A percentile compares a stretch with the other conserved stretches of the same genome.
phyloP scores from a whole-genome alignment of 2,329 filamentous ascomycete species.

The Claviceps sp. region DNA sequence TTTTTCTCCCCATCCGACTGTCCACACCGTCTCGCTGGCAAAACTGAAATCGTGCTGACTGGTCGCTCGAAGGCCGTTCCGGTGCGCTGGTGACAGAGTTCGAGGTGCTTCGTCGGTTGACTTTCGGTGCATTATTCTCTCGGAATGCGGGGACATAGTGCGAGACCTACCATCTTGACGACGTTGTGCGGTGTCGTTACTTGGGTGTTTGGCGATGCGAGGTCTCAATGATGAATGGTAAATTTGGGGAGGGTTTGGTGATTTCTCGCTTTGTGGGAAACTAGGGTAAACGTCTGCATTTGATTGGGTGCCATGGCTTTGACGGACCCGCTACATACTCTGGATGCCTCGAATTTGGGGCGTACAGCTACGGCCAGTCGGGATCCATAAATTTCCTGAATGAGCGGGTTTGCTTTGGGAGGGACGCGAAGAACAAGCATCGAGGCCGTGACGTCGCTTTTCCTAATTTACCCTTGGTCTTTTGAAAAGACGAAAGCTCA shows the following conservation, averaged over 20 bases:
- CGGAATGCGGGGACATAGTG: conserved; percentile 7
- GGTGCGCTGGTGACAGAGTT: conserved; percentile 13
- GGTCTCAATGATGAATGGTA: conserved; percentile 20
- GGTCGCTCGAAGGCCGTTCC: conserved; percentile 15
- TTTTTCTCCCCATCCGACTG: background rate
- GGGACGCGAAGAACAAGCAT: background rate
- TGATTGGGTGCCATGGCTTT: conserved; percentile 19
- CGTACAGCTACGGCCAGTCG: background rate
- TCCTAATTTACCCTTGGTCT: background rate
- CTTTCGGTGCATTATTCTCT: background rate
- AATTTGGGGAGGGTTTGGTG: conserved; percentile 29
- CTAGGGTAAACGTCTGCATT: conserved; percentile 24
- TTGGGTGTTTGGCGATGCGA: conserved; percentile 29
- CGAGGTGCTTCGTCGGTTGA: conserved; percentile 3
- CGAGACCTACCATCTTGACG: conserved; percentile 35
- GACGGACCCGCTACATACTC: background rate
- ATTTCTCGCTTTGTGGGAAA: conserved; percentile 32
- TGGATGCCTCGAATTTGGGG: conserved; percentile 6
- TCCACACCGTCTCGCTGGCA: background rate
- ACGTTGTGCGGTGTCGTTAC: conserved; percentile 29
- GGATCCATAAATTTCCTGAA: background rate
- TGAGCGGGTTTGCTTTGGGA: background rate
- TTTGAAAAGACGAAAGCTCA: too few species aligned
- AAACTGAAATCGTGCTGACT: background rate
- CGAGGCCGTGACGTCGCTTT: background rate